phyloP scores from a whole-genome alignment of 225 moss, liverwort and hornwort species.

The Pseudoscleropodium purum region DNA sequence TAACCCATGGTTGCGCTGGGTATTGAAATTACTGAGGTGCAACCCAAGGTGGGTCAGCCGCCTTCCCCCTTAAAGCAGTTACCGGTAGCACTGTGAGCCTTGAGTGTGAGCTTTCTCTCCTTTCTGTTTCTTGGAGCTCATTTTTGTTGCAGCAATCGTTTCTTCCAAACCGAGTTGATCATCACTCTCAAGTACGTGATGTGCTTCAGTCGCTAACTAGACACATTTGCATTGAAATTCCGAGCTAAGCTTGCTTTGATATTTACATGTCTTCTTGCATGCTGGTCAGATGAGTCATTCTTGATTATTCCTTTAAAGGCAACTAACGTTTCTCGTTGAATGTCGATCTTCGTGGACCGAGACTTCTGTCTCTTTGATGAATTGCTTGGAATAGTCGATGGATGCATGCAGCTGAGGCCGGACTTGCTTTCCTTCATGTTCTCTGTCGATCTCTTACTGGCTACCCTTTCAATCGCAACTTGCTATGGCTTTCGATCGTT shows the following conservation, averaged over 20 bases:
- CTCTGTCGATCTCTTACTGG: neutral
- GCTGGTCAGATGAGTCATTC: neutral
- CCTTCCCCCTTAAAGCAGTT: constrained; percentile 23
- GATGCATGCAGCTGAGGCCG: neutral
- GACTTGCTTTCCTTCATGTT: neutral
- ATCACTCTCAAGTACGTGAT: neutral
- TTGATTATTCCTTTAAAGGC: neutral
- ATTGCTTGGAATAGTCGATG: neutral
- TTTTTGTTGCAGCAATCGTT: neutral
- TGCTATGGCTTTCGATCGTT: neutral
- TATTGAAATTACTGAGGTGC: neutral
- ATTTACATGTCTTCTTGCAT: neutral
- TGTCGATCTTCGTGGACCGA: neutral
- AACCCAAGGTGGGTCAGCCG: constrained; percentile 1
- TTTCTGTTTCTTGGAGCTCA: neutral
- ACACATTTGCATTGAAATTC: neutral
- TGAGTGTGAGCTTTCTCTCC: neutral
- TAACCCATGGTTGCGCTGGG: neutral
- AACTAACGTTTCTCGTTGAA: neutral
- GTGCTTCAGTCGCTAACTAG: neutral
- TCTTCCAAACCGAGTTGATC: neutral
- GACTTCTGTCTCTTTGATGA: neutral
- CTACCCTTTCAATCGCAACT: neutral
- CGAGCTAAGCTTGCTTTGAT: neutral
- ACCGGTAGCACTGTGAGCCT: neutral